Evolutionary conservation across 805 yeast genomes (phyloP).

Genomic region (Candida manassasensis): DNA sequence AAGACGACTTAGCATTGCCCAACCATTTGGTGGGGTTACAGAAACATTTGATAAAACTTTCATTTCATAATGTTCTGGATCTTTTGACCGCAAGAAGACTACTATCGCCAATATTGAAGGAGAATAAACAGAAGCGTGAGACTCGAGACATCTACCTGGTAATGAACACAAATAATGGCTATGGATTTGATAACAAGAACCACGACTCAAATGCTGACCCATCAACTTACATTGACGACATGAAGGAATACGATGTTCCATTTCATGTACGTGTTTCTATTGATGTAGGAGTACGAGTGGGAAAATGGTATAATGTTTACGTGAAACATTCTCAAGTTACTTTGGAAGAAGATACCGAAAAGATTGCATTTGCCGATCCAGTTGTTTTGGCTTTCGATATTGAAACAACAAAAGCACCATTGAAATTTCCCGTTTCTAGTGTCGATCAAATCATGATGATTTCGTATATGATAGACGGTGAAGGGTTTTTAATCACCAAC

Average conservation of each 20-base stretch:
- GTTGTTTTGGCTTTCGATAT: conserved; percentile 96
- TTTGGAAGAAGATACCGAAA: conserved; percentile 59
- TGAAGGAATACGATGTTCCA: conserved; percentile 94
- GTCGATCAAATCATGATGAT: conserved; percentile 97
- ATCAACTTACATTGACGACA: conserved; percentile 64
- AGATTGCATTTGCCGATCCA: conserved; percentile 94
- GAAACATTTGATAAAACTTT: conserved; percentile 58
- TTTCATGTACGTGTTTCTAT: conserved; percentile 95
- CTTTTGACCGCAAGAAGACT: conserved; percentile 68
- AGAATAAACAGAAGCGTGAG: conserved; percentile 57
- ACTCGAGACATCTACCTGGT: conserved; percentile 65
- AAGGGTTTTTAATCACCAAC: conserved; percentile 89
- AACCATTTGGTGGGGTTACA: conserved; percentile 82
- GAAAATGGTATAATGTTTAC: conserved; percentile 89
- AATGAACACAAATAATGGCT: conserved; percentile 38
- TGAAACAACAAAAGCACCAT: conserved; percentile 94
- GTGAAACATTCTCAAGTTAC: conserved; percentile 53
- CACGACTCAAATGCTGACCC: conserved; percentile 41
- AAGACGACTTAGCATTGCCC: conserved; percentile 77
- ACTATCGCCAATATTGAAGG: conserved; percentile 63
- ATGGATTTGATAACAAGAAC: conserved; percentile 17
- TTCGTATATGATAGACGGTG: conserved; percentile 98
- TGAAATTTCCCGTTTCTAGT: conserved; percentile 90
- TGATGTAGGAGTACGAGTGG: conserved; percentile 80
- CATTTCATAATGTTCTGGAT: conserved; percentile 72